Base-by-base conservation (phyloP, 345 rosid genomes). In the Sisymbrium altissimum region DNA sequence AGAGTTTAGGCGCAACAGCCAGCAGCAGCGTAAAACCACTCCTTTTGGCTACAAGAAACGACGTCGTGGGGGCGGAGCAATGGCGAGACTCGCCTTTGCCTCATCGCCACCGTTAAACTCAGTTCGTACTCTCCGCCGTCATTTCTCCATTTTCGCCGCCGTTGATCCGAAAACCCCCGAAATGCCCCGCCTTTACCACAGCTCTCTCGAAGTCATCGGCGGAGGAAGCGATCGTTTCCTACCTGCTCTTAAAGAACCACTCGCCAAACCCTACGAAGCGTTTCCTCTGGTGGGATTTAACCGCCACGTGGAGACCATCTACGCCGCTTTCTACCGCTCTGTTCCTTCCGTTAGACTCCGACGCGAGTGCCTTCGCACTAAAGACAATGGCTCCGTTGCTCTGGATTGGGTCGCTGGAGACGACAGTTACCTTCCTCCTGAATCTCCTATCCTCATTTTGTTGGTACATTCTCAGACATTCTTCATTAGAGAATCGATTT, bases 381-480 rank as follows among this genome's bases (percentile, higher is more conserved):
- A 73, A 70, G 85, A 84, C 15, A 5, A 80, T 32, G 88, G 88
- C 45, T 64, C 83, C 40, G 82, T 84, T 32, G 83, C 85, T 4
- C 81, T 84, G 19, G 87, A 84, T 64, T 84, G 87, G 87, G 80
- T 78, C 52, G 52, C 69, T 53, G 87, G 84, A 1, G 85, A 82
- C 54, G 73, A 80, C 30, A 74, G 35, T 55, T 64, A 39, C 50
- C 71, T 91, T 50, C 68, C 87, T 17, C 80, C 81, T 4, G 83
- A 83, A 19, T 85, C 95, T 57, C 96, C 98, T 0, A 36, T 94
- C 35, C 90, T 94, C 54, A 88, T 94, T 75, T 78, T 94, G 64
- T 79, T 94, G 85, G 98, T 93, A 55, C 81, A 53, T 7, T 61
- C 64, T 60, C 63, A 3, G 59, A 29, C 0, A 23, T 4, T 43